Evolutionary conservation across 2,329 filamentous ascomycete genomes (phyloP).

Genomic region (Sarocladiaceae sp.): DNA sequence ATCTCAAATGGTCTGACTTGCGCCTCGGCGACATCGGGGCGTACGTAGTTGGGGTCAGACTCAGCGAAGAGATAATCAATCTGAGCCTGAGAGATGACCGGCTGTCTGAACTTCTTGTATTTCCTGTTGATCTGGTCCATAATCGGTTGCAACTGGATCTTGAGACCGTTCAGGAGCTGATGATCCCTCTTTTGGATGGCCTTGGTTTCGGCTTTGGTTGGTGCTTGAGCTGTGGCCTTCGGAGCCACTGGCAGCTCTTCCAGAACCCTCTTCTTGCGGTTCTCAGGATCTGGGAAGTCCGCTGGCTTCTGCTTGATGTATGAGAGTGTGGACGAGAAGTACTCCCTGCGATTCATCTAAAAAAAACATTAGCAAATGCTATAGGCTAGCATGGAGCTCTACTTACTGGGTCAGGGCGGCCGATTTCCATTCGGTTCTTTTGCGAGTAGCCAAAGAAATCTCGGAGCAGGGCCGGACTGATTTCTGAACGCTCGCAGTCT

Average conservation of each 20-base stretch:
- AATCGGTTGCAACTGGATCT: slow-evolving; percentile 83
- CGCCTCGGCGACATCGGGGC: slow-evolving; percentile 44
- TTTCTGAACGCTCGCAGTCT: slow-evolving; percentile 58
- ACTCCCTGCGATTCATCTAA: slow-evolving; percentile 60
- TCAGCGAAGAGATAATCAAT: slow-evolving; percentile 83
- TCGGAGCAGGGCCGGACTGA: slow-evolving; percentile 58
- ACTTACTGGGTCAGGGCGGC: slow-evolving; percentile 57
- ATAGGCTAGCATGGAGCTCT: background rate
- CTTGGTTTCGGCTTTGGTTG: slow-evolving; percentile 74
- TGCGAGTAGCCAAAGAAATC: slow-evolving; percentile 82
- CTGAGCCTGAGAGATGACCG: slow-evolving; percentile 65
- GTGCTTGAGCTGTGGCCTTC: slow-evolving; percentile 58
- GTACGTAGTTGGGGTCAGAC: slow-evolving; percentile 65
- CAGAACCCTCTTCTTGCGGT: slow-evolving; percentile 79
- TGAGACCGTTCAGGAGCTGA: slow-evolving; percentile 77
- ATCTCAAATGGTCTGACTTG: slow-evolving; percentile 72
- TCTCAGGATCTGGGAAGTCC: slow-evolving; percentile 81
- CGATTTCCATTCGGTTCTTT: slow-evolving; percentile 67
- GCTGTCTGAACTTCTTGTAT: slow-evolving; percentile 81
- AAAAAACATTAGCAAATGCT: background rate
- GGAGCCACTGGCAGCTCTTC: slow-evolving; percentile 72
- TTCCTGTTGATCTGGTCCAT: slow-evolving; percentile 94
- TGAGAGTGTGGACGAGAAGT: slow-evolving; percentile 67
- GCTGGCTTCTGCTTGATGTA: slow-evolving; percentile 73
- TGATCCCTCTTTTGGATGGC: slow-evolving; percentile 76